These are phyloP conservation scores for Fusarium brevicatenulatum DNA, from an alignment of 2,329 filamentous ascomycete genomes.

Conservation along the genomic window DNA sequence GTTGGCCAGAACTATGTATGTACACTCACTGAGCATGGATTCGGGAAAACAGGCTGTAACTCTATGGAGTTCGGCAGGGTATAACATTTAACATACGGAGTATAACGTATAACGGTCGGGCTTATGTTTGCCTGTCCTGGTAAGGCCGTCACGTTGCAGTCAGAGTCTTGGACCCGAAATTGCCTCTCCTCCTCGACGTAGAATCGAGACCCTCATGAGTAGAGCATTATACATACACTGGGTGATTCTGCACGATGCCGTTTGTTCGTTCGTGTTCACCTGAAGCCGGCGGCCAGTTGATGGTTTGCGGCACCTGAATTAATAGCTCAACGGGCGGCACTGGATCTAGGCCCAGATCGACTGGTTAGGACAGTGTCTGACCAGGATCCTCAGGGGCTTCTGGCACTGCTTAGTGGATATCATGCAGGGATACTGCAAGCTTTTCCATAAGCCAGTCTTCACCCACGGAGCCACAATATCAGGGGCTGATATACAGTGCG, in stretches of 20 bases:
- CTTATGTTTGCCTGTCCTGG: background rate
- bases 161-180: background rate
- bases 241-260: constrained; percentile 5
- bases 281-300: constrained; percentile 37
- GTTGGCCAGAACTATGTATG: constrained; percentile 8
- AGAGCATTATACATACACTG: background rate
- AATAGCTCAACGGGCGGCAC: background rate
- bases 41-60: constrained; percentile 3
- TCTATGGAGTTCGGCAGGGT: constrained; percentile 9
- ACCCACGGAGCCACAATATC: constrained; percentile 15
- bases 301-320: constrained; percentile 32
- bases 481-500: constrained; percentile 37
- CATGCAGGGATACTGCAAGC: constrained; percentile 14
- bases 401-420: constrained; percentile 28
- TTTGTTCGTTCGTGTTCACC: constrained; percentile 36
- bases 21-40: constrained; percentile 12
- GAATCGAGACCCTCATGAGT: background rate
- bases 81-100: background rate
- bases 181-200: background rate
- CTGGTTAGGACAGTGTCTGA: constrained; percentile 19
- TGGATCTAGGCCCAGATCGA: background rate
- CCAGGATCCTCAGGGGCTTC: constrained; percentile 26
- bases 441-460: constrained; percentile 10
- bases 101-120: background rate
- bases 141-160: background rate